phyloP scores from a whole-genome alignment of 2,329 filamentous ascomycete species.

The Nemania sp. region DNA sequence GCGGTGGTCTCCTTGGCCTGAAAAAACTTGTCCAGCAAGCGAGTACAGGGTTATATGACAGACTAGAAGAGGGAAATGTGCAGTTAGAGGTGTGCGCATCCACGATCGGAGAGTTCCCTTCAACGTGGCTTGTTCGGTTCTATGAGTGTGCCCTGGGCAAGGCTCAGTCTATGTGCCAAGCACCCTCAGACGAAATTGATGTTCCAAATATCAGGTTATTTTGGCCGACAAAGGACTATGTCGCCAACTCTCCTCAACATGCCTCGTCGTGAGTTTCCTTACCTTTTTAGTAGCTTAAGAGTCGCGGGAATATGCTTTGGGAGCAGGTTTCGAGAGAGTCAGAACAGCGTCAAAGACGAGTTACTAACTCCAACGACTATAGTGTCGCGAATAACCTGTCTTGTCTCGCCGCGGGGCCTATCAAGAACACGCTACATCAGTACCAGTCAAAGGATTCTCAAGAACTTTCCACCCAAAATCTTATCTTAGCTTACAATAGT shows the following conservation, averaged over 20 bases:
- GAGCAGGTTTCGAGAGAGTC: too few species aligned
- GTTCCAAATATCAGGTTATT: slow-evolving; percentile 41
- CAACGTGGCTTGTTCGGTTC: slow-evolving; percentile 44
- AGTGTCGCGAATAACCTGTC: not conserved
- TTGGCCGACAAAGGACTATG: slow-evolving; percentile 32
- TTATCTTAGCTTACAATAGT: slow-evolving; percentile 43
- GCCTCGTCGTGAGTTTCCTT: too few species aligned
- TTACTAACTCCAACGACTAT: too few species aligned
- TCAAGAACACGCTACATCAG: slow-evolving; percentile 43
- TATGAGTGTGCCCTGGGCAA: slow-evolving; percentile 42
- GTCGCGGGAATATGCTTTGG: too few species aligned
- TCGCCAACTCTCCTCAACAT: too few species aligned
- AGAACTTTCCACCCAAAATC: slow-evolving; percentile 46
- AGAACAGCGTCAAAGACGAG: too few species aligned
- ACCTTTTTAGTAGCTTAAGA: too few species aligned
- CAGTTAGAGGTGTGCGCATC: slow-evolving; percentile 43
- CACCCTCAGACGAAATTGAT: slow-evolving; percentile 17
- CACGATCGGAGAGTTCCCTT: slow-evolving; percentile 42
- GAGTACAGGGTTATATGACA: too few species aligned
- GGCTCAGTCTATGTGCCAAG: slow-evolving; percentile 25
- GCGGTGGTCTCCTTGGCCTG: slow-evolving; percentile 39
- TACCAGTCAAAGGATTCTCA: slow-evolving; percentile 46
- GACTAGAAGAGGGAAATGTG: too few species aligned
- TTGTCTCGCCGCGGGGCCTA: slow-evolving; percentile 21
- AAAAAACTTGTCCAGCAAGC: slow-evolving; percentile 36